Evolutionary conservation across 441 rosid genomes (phyloP), one percentile per base, ranked within the genome.

Genomic region (Macaranga tanarius): DNA sequence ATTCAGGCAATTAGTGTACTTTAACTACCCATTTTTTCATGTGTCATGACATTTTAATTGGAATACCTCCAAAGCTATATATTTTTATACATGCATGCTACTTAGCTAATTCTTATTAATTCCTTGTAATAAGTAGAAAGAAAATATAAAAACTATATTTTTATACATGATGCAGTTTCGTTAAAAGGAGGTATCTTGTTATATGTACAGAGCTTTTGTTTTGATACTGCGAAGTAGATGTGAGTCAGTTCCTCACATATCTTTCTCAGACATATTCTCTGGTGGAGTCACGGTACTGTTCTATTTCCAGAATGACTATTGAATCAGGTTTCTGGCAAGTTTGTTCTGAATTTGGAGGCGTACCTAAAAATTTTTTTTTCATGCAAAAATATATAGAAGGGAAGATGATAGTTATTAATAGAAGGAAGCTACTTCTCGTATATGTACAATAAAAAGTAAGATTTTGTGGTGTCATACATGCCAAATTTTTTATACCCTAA

Each of bases 301-400:
- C 25, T 10, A 67, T 67, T 4, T 16, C 70, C 4, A 67, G 59
- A n/a, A 12, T 51, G 47, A 25, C 70, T 4, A 67, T 67, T 10
- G 47, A 67, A 52, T 31, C 19, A 65, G 60, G 70, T 2, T 67
- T 67, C 2, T 67, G 71, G 62, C 50, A 52, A 34, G 34, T 67
- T 19, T 52, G 50, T 20, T 50, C 61, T 1, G 50, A 67, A 54
- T 11, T 54, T 10, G 50, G 20, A 67, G 31, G 62, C 2, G 38
- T 69, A 7, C 40, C 40, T 2, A 55, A 11, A 0, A 10, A 38
- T 6, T 69, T 20, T 10, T 12, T 34, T 0, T 69, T 55, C 45
- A 26, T 69, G 6, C 38, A 20, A 7, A 15, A 69, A 7, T 69
- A 55, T 56, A 0, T 69, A 8, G 3, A 40, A 19, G 6, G 22